Evolutionary conservation across 306 rosid genomes (phyloP), one percentile per base, ranked within the genome.

Genomic region (Erythrophleum fordii): DNA sequence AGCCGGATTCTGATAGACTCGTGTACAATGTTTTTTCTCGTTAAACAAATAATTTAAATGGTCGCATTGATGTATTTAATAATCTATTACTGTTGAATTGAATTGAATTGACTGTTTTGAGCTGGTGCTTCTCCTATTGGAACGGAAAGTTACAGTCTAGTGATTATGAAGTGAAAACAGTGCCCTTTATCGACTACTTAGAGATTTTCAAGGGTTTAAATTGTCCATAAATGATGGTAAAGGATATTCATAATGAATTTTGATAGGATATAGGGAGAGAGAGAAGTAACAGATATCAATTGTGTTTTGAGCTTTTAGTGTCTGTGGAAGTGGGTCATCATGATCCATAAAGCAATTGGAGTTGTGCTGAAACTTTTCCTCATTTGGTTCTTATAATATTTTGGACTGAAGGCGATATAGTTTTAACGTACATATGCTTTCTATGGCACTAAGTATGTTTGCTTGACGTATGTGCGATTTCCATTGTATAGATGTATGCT

Each of bases 401-500:
- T 34, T 31, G 28, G 13, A 34, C 46, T 55, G 18, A 34, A 34
- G 13, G 49, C 53, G 51, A 55, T 72, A 22, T 44, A 31, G 35
- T 72, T 72, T 49, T 77, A 62, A 18, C 29, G 60, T 25, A 9
- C 31, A 69, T 39, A 39, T 39, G 44, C 44, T 39, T 39, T 81
- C 31, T 75, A 48, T 58, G 59, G 37, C 68, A 16, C 64, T 48
- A 44, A 65, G 13, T 56, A n/a, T 17, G 28, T 67, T 37, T n/a
- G 37, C 13, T 71, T 62, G 61, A 18, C 16, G 13, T 58, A 44
- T 67, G 51, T 28, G 56, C 37, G 7, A 17, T 46, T 44, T 62
- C n/a, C 62, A 46, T 76, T n/a, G 28, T n/a, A 13, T 11, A 26
- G 23, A 82, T 76, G 77, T 20, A 35, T 77, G 61, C 20, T 76